Percentiles rank a stretch among this genome's conserved stretches.
Evolutionary conservation across 1,284 basidiomycete genomes (phyloP).

Genomic region (Leccinum glutinopallens): DNA sequence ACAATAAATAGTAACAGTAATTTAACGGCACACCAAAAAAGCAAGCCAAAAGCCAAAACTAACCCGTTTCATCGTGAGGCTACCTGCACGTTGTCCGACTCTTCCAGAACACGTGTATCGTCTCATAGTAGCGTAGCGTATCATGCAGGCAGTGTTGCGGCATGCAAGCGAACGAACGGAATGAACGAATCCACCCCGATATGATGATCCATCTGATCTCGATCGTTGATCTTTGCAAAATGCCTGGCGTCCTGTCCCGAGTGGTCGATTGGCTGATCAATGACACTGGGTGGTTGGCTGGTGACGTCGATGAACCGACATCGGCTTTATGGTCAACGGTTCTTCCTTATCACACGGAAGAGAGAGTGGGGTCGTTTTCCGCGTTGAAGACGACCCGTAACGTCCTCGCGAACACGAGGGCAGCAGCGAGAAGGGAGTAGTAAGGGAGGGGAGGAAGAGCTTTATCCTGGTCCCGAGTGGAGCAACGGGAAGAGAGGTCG

Average conservation of each 20-base stretch:
- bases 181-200: neutral
- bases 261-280: too few relatives aligned
- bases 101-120: neutral
- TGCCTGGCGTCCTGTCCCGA: neutral
- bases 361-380: neutral
- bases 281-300: conserved; percentile 1
- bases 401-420: neutral
- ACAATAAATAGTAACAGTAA: neutral
- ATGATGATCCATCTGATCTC: conserved; percentile 1
- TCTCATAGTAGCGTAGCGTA: neutral
- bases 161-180: neutral
- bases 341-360: neutral
- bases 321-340: neutral
- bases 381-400: neutral
- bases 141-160: neutral
- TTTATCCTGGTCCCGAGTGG: neutral
- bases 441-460: neutral
- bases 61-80: conserved; percentile 19
- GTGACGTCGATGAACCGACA: neutral
- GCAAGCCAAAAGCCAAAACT: neutral
- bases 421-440: neutral
- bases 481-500: neutral
- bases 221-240: neutral
- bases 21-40: neutral
- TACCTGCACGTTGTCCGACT: conserved; percentile 22